Base-by-base conservation (phyloP, 2,329 filamentous ascomycete genomes). In the Apiospora malaysiana region DNA sequence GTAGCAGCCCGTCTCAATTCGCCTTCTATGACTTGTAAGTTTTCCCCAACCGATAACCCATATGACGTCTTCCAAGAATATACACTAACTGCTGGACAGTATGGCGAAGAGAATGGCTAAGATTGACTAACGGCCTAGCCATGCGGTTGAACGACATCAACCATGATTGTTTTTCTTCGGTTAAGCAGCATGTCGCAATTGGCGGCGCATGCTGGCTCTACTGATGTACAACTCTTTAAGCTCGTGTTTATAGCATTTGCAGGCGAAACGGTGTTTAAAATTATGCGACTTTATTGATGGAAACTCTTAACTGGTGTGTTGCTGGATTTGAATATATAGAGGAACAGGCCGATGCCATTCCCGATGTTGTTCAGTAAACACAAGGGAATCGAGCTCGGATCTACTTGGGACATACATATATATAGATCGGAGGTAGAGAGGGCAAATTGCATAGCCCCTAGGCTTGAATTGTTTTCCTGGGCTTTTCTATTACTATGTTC, bases 11-110 rank as follows among this genome's bases (percentile, higher is more conserved):
- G 6, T 96, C 92, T 85, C 95, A 98, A 79, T 98, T 99, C 85
- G 94, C 95, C 49, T 99, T 99, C 87, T 99, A 97, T 83, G 94
- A 97, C 81, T 99, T 98, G 93, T 95, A 85, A 90, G 93, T 92
- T 72, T 66, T 37, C 27, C 25, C 42, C 40, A 2, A 32, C 32
- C 25, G 5, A 21, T 8, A 3, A 67, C 16, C 25, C 40, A 9
- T 27, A 45, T 18, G 42, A 21, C 21, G 16, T 14, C 40, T 5
- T 27, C 23, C 65, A 46, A n/a, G 42, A 63, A 42, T 40, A 68
- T 45, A 72, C 69, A 68, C 81, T 85, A 81, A 85, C 76, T 65
- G 66, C 43, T 59, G 12, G 63, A 75, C 73, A 91, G 89, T 79
- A 92, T 92, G 90, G 89, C 89, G 27, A 90, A 88, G 83, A 85